Conservation (phyloP, 495 filamentous ascomycete genomes). For the Penicillium manginii region DNA sequence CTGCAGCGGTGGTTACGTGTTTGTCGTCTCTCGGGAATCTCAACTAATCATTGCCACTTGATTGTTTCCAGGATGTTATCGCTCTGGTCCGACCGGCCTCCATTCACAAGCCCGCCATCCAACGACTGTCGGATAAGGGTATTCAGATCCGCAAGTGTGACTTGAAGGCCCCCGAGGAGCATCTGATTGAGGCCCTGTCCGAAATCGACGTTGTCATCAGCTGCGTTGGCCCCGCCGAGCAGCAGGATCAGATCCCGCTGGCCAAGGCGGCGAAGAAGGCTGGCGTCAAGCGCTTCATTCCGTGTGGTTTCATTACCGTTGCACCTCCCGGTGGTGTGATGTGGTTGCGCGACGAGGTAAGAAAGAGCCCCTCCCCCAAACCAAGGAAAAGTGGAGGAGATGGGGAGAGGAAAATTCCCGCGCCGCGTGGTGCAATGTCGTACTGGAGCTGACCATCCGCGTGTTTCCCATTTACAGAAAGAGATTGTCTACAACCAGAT, state of each 20-base stretch:
- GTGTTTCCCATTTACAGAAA: constrained; percentile 42
- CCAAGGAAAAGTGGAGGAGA: background rate
- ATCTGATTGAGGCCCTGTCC: constrained; percentile 48
- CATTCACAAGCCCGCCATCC: constrained; percentile 48
- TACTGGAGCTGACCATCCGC: constrained; percentile 12
- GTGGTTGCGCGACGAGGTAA: constrained; percentile 52
- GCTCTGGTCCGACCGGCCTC: constrained; percentile 54
- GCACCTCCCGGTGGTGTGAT: constrained; percentile 51
- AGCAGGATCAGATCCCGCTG: constrained; percentile 55
- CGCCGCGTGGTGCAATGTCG: constrained; percentile 3
- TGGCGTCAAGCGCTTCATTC: constrained; percentile 62
- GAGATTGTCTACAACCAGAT: constrained; percentile 59
- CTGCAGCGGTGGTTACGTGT: background rate
- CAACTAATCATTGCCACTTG: constrained; percentile 6
- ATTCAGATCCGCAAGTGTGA: constrained; percentile 53
- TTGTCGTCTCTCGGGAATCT: too few relatives aligned
- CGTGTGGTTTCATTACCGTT: constrained; percentile 57
- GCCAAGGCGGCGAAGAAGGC: constrained; percentile 58
- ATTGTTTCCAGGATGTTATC: constrained; percentile 49
- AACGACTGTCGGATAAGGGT: constrained; percentile 47
- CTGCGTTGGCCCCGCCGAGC: constrained; percentile 49
- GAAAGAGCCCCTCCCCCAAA: background rate
- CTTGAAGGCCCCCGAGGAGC: constrained; percentile 47
- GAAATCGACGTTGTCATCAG: constrained; percentile 59
- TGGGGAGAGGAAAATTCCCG: background rate